Base-by-base conservation (phyloP, 2,329 filamentous ascomycete species). In the Aspergillus calidoustus region DNA sequence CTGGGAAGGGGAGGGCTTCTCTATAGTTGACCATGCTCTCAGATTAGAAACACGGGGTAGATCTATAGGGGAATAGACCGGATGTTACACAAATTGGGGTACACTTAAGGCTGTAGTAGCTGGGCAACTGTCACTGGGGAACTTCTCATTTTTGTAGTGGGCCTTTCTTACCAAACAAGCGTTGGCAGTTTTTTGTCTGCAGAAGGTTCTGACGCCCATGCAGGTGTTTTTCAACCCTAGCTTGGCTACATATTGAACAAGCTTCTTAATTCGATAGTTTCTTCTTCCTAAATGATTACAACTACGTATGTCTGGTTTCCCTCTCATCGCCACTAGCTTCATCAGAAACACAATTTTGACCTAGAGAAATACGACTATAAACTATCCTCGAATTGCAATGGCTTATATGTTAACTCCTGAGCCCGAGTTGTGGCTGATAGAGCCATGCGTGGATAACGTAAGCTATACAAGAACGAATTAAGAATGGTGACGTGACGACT, bases 1-100 rank as follows among this genome's bases (percentile, higher is more conserved):
- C 25, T 34, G 48, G 49, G 7, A n/a, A 15, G 55, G 22, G 23
- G 15, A 61, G 38, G 43, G 66, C 61, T 3, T 62, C 59, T 1
- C 31, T 66, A 15, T 64, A 54, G 30, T 9, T 19, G 9, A 23
- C n/a, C n/a, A 22, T 19, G 2, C 7, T 22, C 9, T 13, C 44
- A 47, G 2, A 15, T 41, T 11, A 15, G 5, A 15, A 11, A 41
- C 13, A 15, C 11, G 15, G 34, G 4, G 25, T 28, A 28, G 25
- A 28, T 28, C 34, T 41, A 11, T 41, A 13, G 4, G 11, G 34
- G 53, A 55, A 47, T 25, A 47, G 19, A 25, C 13, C 5, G 13
- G 11, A 41, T 8, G 34, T 41, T 41, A 41, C 34, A 41, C 34
- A 15, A 41, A 15, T 11, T 15, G 13, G 1, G 9, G 13, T 41